Evolutionary conservation across 2,329 filamentous ascomycete genomes (phyloP), one percentile per base, ranked within the genome.

Genomic region (Trichophyton equinum): DNA sequence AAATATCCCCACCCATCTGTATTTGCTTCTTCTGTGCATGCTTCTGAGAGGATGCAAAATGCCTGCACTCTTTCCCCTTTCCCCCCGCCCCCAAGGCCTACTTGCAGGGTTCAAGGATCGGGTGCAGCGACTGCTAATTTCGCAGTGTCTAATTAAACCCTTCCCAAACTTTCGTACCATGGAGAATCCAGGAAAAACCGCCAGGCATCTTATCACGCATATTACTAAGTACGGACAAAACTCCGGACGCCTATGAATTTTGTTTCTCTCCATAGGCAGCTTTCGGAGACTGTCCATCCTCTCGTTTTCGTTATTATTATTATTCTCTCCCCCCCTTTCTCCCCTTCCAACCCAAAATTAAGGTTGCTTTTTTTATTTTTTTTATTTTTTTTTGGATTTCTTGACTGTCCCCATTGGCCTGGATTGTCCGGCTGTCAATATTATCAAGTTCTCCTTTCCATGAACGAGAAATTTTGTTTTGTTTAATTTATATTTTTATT

Each of bases 131-230:
- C 27, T 55, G 25, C 33, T 36, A 55, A 55, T 55, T 55, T 55
- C 51, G 33, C 27, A 55, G 33, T 55, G 27, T 55, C 51, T 55
- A 55, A 55, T 55, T 55, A 55, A 55, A 27, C 51, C 51, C 25
- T 44, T 30, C 40, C 46, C 20, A 51, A 51, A 51, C 22, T 51
- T 22, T 30, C 46, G 30, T 51, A 51, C 46, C 46, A 15, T 55
- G 49, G 30, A 55, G n/a, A 55, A 55, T 55, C 51, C 15, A 55
- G 13, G 51, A 27, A 18, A 30, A n/a, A n/a, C 33, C 51, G 33
- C 51, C 51, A 27, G 33, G 20, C 51, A 18, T 36, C 51, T 55
- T 36, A 55, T 55, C n/a, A 33, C 6, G 6, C 51, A 55, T 30
- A 30, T 55, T 55, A 55, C 51, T 55, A 55, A 55, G 5, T 55